A percentile compares a stretch with the other conserved stretches of the same genome.
Evolutionary conservation across 768 basidiomycete species (phyloP).

Genomic region (Termitomyces heimii): DNA sequence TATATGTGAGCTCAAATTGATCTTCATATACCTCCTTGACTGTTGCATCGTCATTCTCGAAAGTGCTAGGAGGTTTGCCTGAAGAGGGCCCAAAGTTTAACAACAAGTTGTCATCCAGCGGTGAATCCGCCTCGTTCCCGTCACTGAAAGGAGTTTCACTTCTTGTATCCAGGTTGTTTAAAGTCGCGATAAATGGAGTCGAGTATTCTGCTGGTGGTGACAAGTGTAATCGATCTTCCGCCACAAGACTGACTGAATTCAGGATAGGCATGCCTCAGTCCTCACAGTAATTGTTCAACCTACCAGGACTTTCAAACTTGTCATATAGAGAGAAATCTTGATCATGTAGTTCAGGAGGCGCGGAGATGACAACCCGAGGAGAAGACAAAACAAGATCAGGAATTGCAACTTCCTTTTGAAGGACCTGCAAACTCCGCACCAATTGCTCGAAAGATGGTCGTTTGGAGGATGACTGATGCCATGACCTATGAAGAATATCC

Average conservation of each 20-base stretch:
- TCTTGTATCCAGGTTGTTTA: background rate
- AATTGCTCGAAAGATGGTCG: slow-evolving; percentile 6
- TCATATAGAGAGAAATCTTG: background rate
- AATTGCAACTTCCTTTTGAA: background rate
- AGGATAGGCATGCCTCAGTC: background rate
- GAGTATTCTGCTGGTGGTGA: slow-evolving; percentile 8
- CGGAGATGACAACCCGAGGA: slow-evolving; percentile 5
- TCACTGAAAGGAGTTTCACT: background rate
- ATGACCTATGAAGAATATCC: background rate
- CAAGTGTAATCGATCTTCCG: background rate
- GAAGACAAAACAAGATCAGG: background rate
- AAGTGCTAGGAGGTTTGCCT: background rate
- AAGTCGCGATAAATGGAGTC: slow-evolving; percentile 3
- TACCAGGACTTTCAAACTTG: background rate
- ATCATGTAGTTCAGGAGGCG: background rate
- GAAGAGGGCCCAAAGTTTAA: background rate
- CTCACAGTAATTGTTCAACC: background rate
- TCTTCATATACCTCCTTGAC: background rate
- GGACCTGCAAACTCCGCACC: background rate
- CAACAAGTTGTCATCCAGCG: background rate
- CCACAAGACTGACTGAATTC: background rate
- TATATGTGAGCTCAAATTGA: slow-evolving; percentile 4
- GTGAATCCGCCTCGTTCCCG: background rate
- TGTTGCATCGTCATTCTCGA: background rate
- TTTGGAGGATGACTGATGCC: slow-evolving; percentile 2